These are phyloP conservation scores for Crucihimalaya himalaica DNA, from an alignment of 345 rosid genomes.

Conservation along the genomic window DNA sequence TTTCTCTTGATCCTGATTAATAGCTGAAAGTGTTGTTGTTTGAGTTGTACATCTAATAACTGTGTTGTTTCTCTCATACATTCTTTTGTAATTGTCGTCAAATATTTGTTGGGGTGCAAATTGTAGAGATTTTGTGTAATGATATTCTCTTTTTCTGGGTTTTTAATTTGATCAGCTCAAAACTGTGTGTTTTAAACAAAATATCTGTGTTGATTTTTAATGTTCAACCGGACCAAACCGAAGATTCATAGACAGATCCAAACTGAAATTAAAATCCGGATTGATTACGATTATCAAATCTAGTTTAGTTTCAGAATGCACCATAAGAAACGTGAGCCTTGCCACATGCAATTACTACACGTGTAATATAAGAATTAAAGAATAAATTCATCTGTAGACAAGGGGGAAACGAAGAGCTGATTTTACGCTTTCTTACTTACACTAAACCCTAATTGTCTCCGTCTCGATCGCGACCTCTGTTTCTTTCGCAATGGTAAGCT, in stretches of 20 bases:
- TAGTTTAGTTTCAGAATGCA: neutral
- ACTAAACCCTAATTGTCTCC: conserved; percentile 38
- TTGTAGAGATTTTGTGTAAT: neutral
- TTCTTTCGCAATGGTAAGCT: conserved; percentile 37
- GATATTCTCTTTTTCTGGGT: neutral
- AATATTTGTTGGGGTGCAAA: conserved; percentile 16
- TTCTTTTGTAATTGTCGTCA: conserved; percentile 31
- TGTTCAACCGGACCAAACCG: neutral
- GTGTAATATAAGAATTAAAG: neutral
- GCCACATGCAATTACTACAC: conserved; percentile 6
- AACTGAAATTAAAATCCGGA: neutral
- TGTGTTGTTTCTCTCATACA: conserved; percentile 21
- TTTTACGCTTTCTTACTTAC: conserved; percentile 14
- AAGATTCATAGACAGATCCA: neutral
- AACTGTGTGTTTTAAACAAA: neutral
- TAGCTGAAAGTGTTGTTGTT: conserved; percentile 32
- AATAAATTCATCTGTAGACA: conserved; percentile 14
- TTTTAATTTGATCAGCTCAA: neutral
- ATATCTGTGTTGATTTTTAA: neutral
- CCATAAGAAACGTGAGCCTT: conserved; percentile 21
- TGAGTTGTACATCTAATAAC: conserved; percentile 38
- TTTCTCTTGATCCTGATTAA: conserved; percentile 26
- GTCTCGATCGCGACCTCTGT: conserved; percentile 12
- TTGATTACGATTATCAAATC: neutral
- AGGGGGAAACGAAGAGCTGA: conserved; percentile 8